A percentile compares a stretch with the other conserved stretches of the same genome.
Evolutionary conservation across 176 grass and related monocot genomes (phyloP).

Genomic region (Metroxylon sagu): DNA sequence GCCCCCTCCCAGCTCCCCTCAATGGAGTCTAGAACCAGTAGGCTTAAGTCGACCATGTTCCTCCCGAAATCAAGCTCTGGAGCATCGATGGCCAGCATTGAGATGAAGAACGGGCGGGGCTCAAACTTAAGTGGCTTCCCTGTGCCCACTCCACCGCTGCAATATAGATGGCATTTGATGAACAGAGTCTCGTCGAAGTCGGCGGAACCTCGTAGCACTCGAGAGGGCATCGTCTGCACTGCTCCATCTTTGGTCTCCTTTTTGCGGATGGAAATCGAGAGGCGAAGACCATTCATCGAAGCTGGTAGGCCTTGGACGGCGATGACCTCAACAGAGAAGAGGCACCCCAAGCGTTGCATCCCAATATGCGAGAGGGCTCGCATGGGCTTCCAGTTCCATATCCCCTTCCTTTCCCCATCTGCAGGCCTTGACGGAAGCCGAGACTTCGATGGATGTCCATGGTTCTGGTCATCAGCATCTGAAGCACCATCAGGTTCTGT

Average conservation of each 20-base stretch:
- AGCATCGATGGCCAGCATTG: slow-evolving; percentile 36
- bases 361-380: slow-evolving; percentile 55
- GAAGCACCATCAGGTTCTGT: neutral
- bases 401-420: slow-evolving; percentile 1
- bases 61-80: slow-evolving; percentile 35
- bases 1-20: slow-evolving; percentile 47
- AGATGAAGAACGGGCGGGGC: slow-evolving; percentile 51
- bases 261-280: slow-evolving; percentile 67
- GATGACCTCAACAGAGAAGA: slow-evolving; percentile 64
- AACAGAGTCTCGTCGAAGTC: slow-evolving; percentile 81
- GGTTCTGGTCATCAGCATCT: neutral
- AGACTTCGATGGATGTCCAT: too few species aligned
- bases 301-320: slow-evolving; percentile 34
- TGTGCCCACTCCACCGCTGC: slow-evolving; percentile 45
- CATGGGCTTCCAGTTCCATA: slow-evolving; percentile 71
- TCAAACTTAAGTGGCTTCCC: slow-evolving; percentile 64
- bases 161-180: slow-evolving; percentile 61
- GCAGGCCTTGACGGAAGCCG: neutral
- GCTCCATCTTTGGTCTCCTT: slow-evolving; percentile 43
- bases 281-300: slow-evolving; percentile 44
- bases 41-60: slow-evolving; percentile 55
- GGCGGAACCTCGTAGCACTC: slow-evolving; percentile 35
- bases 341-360: slow-evolving; percentile 55
- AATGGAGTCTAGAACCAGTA: slow-evolving; percentile 59
- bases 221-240: slow-evolving; percentile 62